Evolutionary conservation across 2,329 filamentous ascomycete genomes (phyloP).

Genomic region (Fusarium sp.): DNA sequence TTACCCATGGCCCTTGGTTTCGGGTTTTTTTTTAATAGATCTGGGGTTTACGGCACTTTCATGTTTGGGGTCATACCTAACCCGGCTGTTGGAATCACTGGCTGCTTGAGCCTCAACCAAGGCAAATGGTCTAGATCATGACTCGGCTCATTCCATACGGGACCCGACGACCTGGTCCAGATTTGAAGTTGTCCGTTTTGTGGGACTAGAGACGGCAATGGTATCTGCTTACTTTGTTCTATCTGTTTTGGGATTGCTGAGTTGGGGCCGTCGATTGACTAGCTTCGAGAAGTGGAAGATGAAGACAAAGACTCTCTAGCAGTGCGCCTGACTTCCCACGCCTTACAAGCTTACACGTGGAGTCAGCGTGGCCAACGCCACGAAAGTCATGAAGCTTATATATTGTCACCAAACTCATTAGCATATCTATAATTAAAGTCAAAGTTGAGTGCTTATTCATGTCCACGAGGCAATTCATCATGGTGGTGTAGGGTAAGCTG

Average conservation of each 20-base stretch:
- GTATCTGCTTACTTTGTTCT: neutral
- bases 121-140: conserved; percentile 5
- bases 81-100: neutral
- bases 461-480: neutral
- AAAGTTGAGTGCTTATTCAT: neutral
- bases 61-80: neutral
- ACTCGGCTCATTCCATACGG: conserved; percentile 14
- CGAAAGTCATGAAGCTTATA: neutral
- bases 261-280: neutral
- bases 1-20: neutral
- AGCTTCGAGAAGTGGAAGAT: neutral
- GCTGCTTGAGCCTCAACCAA: neutral
- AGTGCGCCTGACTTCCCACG: neutral
- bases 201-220: neutral
- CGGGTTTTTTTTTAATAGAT: neutral
- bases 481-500: neutral
- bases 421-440: neutral
- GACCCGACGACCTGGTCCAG: conserved; percentile 1
- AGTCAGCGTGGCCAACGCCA: neutral
- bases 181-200: neutral
- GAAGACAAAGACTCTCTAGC: neutral
- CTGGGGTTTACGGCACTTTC: neutral
- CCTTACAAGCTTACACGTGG: neutral
- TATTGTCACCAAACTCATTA: neutral
- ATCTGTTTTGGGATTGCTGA: neutral